phyloP scores from a whole-genome alignment of 1,284 basidiomycete species.

The Apiotrichum gamsii region DNA sequence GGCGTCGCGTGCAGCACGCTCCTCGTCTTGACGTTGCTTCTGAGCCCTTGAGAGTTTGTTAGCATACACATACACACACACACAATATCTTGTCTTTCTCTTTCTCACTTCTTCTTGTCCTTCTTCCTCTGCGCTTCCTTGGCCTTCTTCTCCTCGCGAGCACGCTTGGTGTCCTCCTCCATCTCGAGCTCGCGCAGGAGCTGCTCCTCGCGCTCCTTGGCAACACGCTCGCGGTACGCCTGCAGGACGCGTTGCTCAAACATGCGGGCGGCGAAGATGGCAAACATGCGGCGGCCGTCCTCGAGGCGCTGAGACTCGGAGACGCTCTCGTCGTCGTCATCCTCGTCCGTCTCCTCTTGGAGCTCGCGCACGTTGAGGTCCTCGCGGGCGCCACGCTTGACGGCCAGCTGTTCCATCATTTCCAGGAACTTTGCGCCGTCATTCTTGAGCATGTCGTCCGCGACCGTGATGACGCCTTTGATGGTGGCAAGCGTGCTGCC shows the following conservation, averaged over 20 bases:
- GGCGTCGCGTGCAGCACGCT: conserved; percentile 68
- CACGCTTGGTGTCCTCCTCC: conserved; percentile 70
- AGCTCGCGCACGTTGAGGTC: conserved; percentile 65
- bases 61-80: too few species aligned
- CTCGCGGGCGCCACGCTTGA: conserved; percentile 85
- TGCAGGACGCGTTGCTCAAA: conserved; percentile 96
- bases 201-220: conserved; percentile 80
- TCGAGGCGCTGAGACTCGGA: conserved; percentile 81
- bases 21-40: conserved; percentile 87
- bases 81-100: background rate
- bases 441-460: conserved; percentile 95
- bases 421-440: conserved; percentile 98
- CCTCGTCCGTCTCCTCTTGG: conserved; percentile 55
- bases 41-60: conserved; percentile 59
- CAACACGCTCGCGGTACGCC: conserved; percentile 86
- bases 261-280: conserved; percentile 99
- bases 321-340: conserved; percentile 44
- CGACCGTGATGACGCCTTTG: conserved; percentile 95
- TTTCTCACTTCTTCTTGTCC: conserved; percentile 47
- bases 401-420: conserved; percentile 99
- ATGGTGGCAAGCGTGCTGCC: conserved; percentile 74
- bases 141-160: conserved; percentile 87
- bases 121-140: conserved; percentile 98
- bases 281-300: conserved; percentile 98
- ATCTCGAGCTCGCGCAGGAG: conserved; percentile 83